Base-by-base conservation (phyloP, 2,329 filamentous ascomycete species). In the Aureobasidium pullulans region DNA sequence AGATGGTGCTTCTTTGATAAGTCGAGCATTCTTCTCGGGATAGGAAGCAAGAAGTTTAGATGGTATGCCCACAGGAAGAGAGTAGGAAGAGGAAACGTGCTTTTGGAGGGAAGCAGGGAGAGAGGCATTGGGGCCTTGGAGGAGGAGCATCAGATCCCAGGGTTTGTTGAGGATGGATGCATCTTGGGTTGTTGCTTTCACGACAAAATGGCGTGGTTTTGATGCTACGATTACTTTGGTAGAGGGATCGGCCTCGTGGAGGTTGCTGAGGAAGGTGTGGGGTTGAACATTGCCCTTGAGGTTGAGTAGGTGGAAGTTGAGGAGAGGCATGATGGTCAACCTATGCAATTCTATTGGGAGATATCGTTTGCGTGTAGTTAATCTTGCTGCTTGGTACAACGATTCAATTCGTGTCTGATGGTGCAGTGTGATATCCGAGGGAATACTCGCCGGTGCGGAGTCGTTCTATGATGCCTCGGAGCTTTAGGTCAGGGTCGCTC, bases 81-180 rank as follows among this genome's bases (percentile, higher is more conserved):
- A 68, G 67, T 69, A 73, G 57, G 68, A 65, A 8, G 62, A 59
- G 11, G 64, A 32, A 1, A 72, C 59, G 65, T 66, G 68, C 31
- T 61, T 68, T 61, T 13, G 60, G 39, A 50, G 40, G n/a, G 60
- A 61, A 8, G 49, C 10, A 64, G 62, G 57, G 62, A 69, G 19
- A 62, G 57, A 16, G 61, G 61, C 9, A 64, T 56, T 56, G 19
- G 46, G 70, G 65, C 6, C 61, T 5, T 66, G 68, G 0, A 79
- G 62, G 62, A 81, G 75, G 60, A 81, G 66, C 16, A 81, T 71
- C n/a, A 81, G 61, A 60, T 80, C 74, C 78, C 78, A 81, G 57
- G 70, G 66, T 34, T 74, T 69, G 13, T 79, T 72, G 15, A 81
- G 71, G 6, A 70, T 64, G 13, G 69, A 66, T 9, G 69, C 73